phyloP scores from a whole-genome alignment of 2,329 filamentous ascomycete species.

The Penicillium crustosum region DNA sequence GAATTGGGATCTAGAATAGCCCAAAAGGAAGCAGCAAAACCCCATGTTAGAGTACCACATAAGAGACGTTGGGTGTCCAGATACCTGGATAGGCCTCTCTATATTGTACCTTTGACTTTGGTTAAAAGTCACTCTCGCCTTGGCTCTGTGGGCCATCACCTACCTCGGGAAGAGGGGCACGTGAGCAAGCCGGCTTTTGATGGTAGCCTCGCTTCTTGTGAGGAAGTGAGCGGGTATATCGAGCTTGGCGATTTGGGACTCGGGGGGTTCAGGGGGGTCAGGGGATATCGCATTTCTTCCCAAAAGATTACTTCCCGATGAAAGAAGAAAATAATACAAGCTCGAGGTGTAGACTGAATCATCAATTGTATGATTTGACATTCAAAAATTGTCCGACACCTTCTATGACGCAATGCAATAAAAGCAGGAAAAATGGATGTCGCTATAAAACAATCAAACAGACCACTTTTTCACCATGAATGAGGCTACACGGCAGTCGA shows the following conservation, averaged over 20 bases:
- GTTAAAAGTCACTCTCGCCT: neutral
- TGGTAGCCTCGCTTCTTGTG: neutral
- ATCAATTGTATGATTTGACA: neutral
- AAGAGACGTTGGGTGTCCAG: neutral
- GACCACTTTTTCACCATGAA: neutral
- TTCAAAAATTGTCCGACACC: neutral
- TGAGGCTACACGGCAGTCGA: conserved; percentile 4
- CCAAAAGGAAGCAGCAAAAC: conserved; percentile 7
- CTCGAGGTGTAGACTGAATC: neutral
- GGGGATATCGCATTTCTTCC: conserved; percentile 6
- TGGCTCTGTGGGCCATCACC: neutral
- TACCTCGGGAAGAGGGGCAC: neutral
- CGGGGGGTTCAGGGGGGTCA: neutral
- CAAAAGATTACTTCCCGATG: neutral
- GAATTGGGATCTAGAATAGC: conserved; percentile 22
- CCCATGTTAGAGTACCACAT: neutral
- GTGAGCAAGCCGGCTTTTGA: neutral
- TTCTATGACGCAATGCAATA: conserved; percentile 17
- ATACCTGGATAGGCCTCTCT: conserved; percentile 4
- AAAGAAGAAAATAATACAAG: too few species aligned
- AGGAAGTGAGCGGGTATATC: conserved; percentile 8
- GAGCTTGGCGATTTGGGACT: conserved; percentile 7
- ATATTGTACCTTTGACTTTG: conserved; percentile 2
- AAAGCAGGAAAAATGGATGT: conserved; percentile 5
- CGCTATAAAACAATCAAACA: conserved; percentile 4